A percentile compares a stretch with the other conserved stretches of the same genome.
phyloP scores from a whole-genome alignment of 148 eudicot species.

The Pouteria glomerata region DNA sequence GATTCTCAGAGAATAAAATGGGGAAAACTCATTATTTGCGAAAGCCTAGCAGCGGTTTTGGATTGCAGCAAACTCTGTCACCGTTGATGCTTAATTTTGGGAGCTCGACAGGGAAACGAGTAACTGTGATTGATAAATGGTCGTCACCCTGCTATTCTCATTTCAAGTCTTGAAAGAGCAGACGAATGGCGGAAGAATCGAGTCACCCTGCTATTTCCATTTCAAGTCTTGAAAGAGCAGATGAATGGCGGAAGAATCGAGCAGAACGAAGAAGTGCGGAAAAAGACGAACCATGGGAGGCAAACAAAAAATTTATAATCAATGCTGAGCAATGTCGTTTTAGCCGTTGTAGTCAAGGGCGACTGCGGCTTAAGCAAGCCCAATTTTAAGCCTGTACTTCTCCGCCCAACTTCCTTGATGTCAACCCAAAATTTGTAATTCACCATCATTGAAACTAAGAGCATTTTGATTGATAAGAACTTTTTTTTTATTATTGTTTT shows the following conservation, averaged over 20 bases:
- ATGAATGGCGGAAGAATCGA: too few species aligned
- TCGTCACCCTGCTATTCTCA: neutral
- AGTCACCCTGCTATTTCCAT: neutral
- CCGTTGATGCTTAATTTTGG: slow-evolving; percentile 12
- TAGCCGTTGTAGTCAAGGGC: neutral
- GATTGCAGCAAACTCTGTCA: slow-evolving; percentile 13
- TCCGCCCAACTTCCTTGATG: neutral
- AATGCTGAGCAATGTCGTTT: too few species aligned
- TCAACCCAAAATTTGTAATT: too few species aligned
- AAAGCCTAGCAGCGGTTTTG: slow-evolving; percentile 9
- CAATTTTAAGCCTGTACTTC: neutral
- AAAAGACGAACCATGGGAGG: too few species aligned
- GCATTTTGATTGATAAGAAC: too few species aligned
- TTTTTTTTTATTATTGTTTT: too few species aligned
- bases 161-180: neutral
- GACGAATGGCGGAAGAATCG: too few species aligned
- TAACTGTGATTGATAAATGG: neutral
- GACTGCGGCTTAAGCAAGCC: neutral
- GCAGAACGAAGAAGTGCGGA: too few species aligned
- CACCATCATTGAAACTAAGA: too few species aligned
- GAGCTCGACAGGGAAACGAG: neutral
- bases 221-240: neutral
- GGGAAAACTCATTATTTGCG: slow-evolving; percentile 26
- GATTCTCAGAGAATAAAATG: slow-evolving; percentile 25
- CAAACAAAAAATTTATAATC: too few species aligned